Evolutionary conservation across 2,329 filamentous ascomycete genomes (phyloP).

Genomic region (Lachnellula subtilissima): DNA sequence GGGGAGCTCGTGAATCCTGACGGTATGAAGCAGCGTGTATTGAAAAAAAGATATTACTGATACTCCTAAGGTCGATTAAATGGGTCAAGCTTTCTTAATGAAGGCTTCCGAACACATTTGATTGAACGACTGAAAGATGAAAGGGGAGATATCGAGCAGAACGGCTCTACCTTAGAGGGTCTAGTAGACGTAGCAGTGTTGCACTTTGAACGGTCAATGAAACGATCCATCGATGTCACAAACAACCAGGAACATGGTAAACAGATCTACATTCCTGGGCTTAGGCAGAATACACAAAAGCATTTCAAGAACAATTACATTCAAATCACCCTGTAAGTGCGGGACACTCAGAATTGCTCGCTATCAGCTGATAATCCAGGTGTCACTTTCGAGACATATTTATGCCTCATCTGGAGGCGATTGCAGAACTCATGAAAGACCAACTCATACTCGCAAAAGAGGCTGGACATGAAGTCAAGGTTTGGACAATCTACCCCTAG

Average conservation of each 20-base stretch:
- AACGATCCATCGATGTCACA: constrained; percentile 5
- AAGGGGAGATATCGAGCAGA: constrained; percentile 5
- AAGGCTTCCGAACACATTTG: constrained; percentile 9
- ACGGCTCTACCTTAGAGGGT: constrained; percentile 4
- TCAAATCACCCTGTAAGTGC: constrained; percentile 1
- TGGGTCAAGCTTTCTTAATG: constrained; percentile 18
- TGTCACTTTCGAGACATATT: constrained; percentile 7
- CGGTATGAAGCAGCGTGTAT: constrained; percentile 7
- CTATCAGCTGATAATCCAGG: neutral
- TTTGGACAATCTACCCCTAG: neutral
- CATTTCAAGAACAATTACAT: constrained; percentile 1
- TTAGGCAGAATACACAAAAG: constrained; percentile 1
- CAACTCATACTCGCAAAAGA: constrained; percentile 8
- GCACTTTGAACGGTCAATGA: constrained; percentile 12
- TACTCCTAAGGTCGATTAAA: neutral
- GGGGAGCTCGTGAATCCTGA: constrained; percentile 17
- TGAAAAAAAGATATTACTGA: neutral
- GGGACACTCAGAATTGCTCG: neutral
- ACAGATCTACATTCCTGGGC: neutral
- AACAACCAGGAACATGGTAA: neutral
- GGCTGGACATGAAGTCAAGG: neutral
- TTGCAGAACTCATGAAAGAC: constrained; percentile 2
- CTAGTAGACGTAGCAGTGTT: constrained; percentile 8
- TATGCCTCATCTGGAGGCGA: neutral
- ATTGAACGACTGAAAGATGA: constrained; percentile 6